A percentile compares a stretch with the other conserved stretches of the same genome.
phyloP scores from a whole-genome alignment of 2,329 filamentous ascomycete species.

The Diaporthe aspalathi region DNA sequence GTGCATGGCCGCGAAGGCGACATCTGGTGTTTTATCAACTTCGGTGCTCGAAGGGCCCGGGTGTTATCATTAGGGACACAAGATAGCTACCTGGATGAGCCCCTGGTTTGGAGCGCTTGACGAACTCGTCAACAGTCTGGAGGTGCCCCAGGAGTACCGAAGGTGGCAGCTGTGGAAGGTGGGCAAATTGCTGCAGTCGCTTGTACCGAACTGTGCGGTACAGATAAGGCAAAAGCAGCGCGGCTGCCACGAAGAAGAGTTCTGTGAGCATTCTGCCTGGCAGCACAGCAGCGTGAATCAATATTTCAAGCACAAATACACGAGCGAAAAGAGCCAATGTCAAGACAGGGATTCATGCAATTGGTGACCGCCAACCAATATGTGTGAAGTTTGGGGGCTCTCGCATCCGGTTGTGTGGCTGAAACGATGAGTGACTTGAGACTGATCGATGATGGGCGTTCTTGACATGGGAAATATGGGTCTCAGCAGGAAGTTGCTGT shows the following conservation, averaged over 20 bases:
- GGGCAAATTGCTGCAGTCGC: conserved; percentile 35
- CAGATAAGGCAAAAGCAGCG: conserved; percentile 35
- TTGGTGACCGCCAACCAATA: no score
- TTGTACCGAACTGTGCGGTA: conserved; percentile 32
- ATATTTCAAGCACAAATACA: background rate
- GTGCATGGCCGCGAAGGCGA: conserved; percentile 36
- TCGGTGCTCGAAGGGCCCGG: background rate
- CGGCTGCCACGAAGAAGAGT: conserved; percentile 42
- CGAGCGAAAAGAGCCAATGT: no score
- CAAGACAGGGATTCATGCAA: no score
- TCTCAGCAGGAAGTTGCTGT: no score
- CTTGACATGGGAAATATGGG: background rate
- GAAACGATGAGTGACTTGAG: no score
- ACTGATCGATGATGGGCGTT: no score
- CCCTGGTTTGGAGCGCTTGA: conserved; percentile 24
- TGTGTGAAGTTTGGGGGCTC: background rate
- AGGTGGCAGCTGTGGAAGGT: conserved; percentile 38
- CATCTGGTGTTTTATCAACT: conserved; percentile 31
- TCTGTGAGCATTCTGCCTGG: background rate
- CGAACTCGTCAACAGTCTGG: conserved; percentile 35
- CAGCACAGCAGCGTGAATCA: background rate
- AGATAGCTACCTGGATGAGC: conserved; percentile 36
- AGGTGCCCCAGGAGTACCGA: conserved; percentile 32
- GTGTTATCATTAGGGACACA: background rate
- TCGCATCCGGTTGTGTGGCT: background rate